phyloP scores from a whole-genome alignment of 2,329 filamentous ascomycete species.

The Monilinia fructicola region DNA sequence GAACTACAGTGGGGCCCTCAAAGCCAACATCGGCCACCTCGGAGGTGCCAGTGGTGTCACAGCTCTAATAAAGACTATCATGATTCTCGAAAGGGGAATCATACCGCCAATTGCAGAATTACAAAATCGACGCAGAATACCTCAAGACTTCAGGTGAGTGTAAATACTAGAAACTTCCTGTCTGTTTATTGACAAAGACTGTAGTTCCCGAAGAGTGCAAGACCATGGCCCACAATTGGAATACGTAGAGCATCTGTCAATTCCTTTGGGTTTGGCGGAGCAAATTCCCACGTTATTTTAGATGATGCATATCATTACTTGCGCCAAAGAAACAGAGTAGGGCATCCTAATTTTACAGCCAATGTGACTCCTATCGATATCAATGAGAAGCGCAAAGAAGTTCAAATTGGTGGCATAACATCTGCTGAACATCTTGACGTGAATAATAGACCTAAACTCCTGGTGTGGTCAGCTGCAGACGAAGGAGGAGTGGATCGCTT shows the following conservation, averaged over 20 bases:
- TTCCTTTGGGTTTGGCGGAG: conserved; percentile 26
- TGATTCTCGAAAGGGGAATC: conserved; percentile 37
- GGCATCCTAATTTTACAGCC: neutral
- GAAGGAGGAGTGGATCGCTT: neutral
- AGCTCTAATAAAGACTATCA: conserved; percentile 27
- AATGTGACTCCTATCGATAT: neutral
- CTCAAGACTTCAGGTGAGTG: conserved; percentile 18
- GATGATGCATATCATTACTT: conserved; percentile 22
- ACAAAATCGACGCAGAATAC: neutral
- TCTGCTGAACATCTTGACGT: too few relatives aligned
- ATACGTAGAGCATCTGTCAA: conserved; percentile 23
- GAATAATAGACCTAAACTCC: neutral
- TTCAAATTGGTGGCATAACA: too few relatives aligned
- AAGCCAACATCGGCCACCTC: conserved; percentile 32
- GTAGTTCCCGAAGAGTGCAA: neutral
- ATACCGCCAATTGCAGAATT: conserved; percentile 30
- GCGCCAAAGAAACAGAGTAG: neutral
- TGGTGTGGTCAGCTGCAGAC: conserved; percentile 3
- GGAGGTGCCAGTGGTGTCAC: conserved; percentile 31
- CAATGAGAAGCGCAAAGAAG: neutral
- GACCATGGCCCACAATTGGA: conserved; percentile 22
- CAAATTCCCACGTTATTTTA: conserved; percentile 26
- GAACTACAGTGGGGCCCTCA: conserved; percentile 12
- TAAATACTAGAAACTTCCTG: too few relatives aligned
- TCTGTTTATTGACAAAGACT: neutral